Conservation (phyloP, 148 eudicot genomes). For the Persicaria maculosa region DNA sequence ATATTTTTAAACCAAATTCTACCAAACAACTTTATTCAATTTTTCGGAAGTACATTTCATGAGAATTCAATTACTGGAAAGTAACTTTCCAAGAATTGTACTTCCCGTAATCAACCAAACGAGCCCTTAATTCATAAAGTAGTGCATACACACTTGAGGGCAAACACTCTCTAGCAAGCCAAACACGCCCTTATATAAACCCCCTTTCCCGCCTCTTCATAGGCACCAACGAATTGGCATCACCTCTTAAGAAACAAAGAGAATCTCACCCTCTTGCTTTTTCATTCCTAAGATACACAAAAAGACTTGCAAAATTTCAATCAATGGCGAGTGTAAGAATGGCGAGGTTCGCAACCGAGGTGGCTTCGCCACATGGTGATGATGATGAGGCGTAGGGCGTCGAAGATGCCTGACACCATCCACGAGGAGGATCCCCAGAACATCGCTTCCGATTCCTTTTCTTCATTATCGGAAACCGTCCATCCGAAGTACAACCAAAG, state of each 20-base stretch:
- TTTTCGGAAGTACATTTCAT: too few relatives aligned
- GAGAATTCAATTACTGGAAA: too few relatives aligned
- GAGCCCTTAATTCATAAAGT: not conserved
- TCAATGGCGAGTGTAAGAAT: conserved; percentile 14
- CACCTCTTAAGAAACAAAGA: not conserved
- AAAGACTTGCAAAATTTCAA: too few relatives aligned
- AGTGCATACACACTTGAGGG: not conserved
- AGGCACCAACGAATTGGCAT: not conserved
- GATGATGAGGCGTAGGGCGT: conserved; percentile 6
- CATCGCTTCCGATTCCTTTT: not conserved
- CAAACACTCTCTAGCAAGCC: not conserved
- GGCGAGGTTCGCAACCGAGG: conserved; percentile 7
- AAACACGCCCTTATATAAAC: conserved; percentile 3
- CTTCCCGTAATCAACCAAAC: too few relatives aligned
- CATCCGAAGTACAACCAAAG: too few relatives aligned
- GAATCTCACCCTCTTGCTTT: not conserved
- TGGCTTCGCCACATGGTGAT: conserved; percentile 3
- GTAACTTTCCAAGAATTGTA: too few relatives aligned
- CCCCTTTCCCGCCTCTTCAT: not conserved
- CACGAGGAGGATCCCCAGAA: not conserved
- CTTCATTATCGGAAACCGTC: too few relatives aligned
- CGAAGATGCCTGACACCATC: conserved; percentile 1
- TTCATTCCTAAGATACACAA: too few relatives aligned
- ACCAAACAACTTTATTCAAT: too few relatives aligned
- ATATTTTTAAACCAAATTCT: too few relatives aligned